Conservation (phyloP, 2,329 filamentous ascomycete species). For the Penicillium capsulatum region DNA sequence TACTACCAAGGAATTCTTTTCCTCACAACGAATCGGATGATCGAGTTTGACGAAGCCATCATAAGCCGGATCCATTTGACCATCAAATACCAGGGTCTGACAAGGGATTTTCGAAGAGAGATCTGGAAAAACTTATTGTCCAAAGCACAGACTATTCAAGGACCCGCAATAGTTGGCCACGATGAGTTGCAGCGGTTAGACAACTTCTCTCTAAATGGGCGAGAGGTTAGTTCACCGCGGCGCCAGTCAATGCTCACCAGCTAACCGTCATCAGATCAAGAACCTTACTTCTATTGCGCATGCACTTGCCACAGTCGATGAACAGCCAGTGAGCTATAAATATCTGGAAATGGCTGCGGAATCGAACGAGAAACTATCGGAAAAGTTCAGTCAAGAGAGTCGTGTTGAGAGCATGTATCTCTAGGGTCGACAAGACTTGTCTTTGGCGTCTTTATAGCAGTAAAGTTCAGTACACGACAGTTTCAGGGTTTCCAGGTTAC, state of each 20-base stretch:
- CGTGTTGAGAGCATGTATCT: neutral
- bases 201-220: constrained; percentile 11
- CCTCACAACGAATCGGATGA: constrained; percentile 38
- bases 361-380: neutral
- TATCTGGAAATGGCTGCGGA: neutral
- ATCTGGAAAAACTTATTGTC: constrained; percentile 30
- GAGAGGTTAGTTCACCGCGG: constrained; percentile 12
- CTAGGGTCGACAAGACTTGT: neutral
- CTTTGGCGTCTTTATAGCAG: neutral
- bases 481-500: neutral
- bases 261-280: neutral
- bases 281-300: neutral
- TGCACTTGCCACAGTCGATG: neutral
- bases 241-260: neutral
- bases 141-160: constrained; percentile 14
- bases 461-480: neutral
- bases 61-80: constrained; percentile 32
- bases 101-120: constrained; percentile 15
- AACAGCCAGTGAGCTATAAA: neutral
- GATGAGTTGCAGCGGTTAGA: constrained; percentile 8
- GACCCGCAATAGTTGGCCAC: constrained; percentile 9
- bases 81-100: constrained; percentile 31
- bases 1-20: constrained; percentile 40
- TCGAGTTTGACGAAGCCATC: constrained; percentile 36
- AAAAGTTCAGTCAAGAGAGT: constrained; percentile 1